Base-by-base conservation (phyloP, 1,284 basidiomycete species). In the Pseudozyma hubeiensis region DNA sequence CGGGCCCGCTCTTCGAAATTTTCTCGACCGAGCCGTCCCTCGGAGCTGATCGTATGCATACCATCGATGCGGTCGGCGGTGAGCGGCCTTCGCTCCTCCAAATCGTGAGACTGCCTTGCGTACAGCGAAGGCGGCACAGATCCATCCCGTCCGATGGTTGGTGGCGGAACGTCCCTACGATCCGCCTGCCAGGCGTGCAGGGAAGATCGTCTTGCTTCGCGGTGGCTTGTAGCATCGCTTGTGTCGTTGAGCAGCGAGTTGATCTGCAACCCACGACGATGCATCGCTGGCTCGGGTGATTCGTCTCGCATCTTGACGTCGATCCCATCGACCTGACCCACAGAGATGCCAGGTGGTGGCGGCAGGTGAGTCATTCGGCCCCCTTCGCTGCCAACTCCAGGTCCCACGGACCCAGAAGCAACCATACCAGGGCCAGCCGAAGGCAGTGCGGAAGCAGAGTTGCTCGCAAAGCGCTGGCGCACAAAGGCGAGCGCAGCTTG, bases 241-340 rank as follows among this genome's bases (percentile, higher is more conserved):
- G 40, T 43, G 35, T 74, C 71, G 53, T 80, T 80, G 47, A 80
- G 69, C 19, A 80, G 56, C 34, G 67, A 67, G 53, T 79, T 75
- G 71, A 80, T 80, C 53, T 76, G 71, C 59, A 80, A 43, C 3
- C 78, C 78, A n/a, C 64, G 64, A 14, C 77, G 63, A 31, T 67
- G 53, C 16, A 64, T 39, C 35, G 43, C 19, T 16, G 69, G 44
- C 24, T 69, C 56, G 0, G 66, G 67, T 33, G 73, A 66, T 14
- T 53, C 64, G 30, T 67, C 70, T 24, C 69, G 44, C 56, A 53
- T 46, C 53, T 61, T 59, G 40, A 48, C 49, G 19, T 63, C 63
- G 35, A 33, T 35, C 40, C 39, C 30, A 17, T 69, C 60, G 13
- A 37, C 39, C 37, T 55, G 56, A 16, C 55, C 31, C 3, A 61